phyloP scores from a whole-genome alignment of 2,329 filamentous ascomycete species.

The Knufia petricola region DNA sequence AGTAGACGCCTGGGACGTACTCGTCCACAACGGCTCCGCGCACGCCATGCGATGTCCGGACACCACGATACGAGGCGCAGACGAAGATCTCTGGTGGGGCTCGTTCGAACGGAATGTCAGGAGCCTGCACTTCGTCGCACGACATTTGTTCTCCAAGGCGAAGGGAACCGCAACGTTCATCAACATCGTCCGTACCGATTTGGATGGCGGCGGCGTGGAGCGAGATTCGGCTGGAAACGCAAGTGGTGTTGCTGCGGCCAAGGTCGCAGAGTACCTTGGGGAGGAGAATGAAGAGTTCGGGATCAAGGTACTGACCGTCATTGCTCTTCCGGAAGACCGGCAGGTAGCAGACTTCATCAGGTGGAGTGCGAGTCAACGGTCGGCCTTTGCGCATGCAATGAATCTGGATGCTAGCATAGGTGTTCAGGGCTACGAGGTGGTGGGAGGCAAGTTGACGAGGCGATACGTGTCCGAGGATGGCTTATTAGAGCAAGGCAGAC shows the following conservation, averaged over 20 bases:
- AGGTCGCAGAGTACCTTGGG: conserved; percentile 35
- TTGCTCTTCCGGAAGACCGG: conserved; percentile 3
- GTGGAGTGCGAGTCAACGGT: conserved; percentile 33
- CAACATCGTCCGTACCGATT: conserved; percentile 28
- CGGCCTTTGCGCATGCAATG: conserved; percentile 31
- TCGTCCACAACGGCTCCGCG: conserved; percentile 27
- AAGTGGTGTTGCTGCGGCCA: conserved; percentile 35
- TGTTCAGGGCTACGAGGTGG: conserved; percentile 27
- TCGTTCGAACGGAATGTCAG: conserved; percentile 42
- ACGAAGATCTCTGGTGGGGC: conserved; percentile 33
- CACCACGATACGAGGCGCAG: conserved; percentile 26
- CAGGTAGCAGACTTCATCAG: conserved; percentile 26
- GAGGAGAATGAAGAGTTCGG: conserved; percentile 29
- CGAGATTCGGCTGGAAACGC: conserved; percentile 30
- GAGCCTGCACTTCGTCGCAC: conserved; percentile 27
- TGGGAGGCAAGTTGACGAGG: conserved; percentile 20
- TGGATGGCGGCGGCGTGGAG: conserved; percentile 1
- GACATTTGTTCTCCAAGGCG: conserved; percentile 36
- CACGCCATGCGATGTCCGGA: neutral
- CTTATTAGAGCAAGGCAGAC: too few relatives aligned
- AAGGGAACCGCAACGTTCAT: conserved; percentile 15
- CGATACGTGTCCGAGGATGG: neutral
- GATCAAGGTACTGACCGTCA: conserved; percentile 6
- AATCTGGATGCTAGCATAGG: conserved; percentile 34
- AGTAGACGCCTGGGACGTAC: conserved; percentile 34